These are phyloP conservation scores for Leccinum griseonigrum DNA, from an alignment of 1,284 basidiomycete genomes.

Conservation along the genomic window DNA sequence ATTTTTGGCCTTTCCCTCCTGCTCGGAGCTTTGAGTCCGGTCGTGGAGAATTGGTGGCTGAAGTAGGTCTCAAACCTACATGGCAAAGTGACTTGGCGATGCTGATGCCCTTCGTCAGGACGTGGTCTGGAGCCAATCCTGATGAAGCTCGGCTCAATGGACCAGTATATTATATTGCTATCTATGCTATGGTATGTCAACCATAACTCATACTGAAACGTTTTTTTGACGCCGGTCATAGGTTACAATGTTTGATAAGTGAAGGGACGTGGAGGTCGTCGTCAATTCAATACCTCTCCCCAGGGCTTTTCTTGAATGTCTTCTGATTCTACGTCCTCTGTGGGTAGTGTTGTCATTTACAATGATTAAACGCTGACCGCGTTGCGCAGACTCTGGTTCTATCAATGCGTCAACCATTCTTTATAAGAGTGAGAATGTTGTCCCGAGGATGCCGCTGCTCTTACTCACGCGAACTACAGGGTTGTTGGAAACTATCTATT, in stretches of 20 bases:
- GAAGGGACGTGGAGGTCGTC: not conserved
- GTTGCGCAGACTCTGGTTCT: slow-evolving; percentile 55
- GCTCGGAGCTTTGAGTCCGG: slow-evolving; percentile 69
- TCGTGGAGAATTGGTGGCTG: slow-evolving; percentile 83
- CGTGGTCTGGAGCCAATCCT: slow-evolving; percentile 60
- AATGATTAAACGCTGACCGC: slow-evolving; percentile 9
- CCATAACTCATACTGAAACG: not conserved
- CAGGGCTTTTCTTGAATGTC: slow-evolving; percentile 64
- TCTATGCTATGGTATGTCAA: slow-evolving; percentile 66
- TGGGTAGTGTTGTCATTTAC: slow-evolving; percentile 32
- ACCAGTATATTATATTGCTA: slow-evolving; percentile 72
- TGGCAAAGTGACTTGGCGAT: not conserved
- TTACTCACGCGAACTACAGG: slow-evolving; percentile 36
- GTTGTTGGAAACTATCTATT: slow-evolving; percentile 86
- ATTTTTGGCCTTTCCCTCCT: slow-evolving; percentile 61
- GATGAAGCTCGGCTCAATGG: slow-evolving; percentile 40
- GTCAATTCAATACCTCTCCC: slow-evolving; percentile 5
- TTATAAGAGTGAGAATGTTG: slow-evolving; percentile 58
- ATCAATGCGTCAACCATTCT: slow-evolving; percentile 69
- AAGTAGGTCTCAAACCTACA: slow-evolving; percentile 41
- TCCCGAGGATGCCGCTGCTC: not conserved
- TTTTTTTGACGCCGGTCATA: slow-evolving; percentile 21
- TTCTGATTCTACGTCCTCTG: slow-evolving; percentile 67
- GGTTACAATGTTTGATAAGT: slow-evolving; percentile 42
- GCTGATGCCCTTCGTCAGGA: slow-evolving; percentile 37